phyloP scores from a whole-genome alignment of 1,284 basidiomycete genomes.

The Anthracocystis walkeri region DNA sequence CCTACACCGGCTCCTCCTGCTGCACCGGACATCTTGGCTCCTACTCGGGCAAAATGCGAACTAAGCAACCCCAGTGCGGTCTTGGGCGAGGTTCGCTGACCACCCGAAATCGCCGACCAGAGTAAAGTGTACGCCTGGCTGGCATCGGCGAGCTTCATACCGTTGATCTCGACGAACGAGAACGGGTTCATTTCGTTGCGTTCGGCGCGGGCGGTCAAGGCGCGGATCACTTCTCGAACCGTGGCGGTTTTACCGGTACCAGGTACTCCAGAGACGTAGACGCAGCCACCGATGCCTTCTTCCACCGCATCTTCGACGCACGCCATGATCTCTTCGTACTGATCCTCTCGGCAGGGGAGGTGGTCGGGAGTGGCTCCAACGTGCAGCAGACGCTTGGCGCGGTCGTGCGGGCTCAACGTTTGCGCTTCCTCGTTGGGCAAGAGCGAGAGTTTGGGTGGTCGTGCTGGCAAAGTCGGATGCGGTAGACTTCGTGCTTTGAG shows the following conservation, averaged over 20 bases:
- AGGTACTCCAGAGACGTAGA: constrained; percentile 93
- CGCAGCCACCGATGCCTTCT: constrained; percentile 91
- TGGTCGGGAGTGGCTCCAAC: constrained; percentile 91
- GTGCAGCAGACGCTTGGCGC: constrained; percentile 76
- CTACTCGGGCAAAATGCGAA: constrained; percentile 52
- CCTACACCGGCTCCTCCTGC: constrained; percentile 35
- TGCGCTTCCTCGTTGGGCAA: constrained; percentile 37
- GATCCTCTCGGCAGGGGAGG: constrained; percentile 88
- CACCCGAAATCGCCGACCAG: constrained; percentile 60
- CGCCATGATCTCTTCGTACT: constrained; percentile 82
- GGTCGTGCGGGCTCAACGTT: constrained; percentile 52
- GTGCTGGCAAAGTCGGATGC: constrained; percentile 52
- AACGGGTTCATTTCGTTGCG: constrained; percentile 88
- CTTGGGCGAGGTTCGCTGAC: constrained; percentile 55
- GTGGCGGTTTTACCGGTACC: constrained; percentile 93
- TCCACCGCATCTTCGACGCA: constrained; percentile 88
- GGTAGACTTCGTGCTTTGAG: constrained; percentile 41
- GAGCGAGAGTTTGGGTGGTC: constrained; percentile 53
- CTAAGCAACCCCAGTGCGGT: constrained; percentile 55
- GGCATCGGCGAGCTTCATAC: constrained; percentile 75
- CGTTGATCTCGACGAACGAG: constrained; percentile 98
- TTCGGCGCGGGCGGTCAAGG: constrained; percentile 49
- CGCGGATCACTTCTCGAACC: constrained; percentile 90
- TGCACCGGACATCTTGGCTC: constrained; percentile 35
- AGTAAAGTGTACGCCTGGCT: constrained; percentile 64